These are phyloP conservation scores for Veloboletus limbatus DNA, from an alignment of 1,284 basidiomycete species.

Conservation along the genomic window DNA sequence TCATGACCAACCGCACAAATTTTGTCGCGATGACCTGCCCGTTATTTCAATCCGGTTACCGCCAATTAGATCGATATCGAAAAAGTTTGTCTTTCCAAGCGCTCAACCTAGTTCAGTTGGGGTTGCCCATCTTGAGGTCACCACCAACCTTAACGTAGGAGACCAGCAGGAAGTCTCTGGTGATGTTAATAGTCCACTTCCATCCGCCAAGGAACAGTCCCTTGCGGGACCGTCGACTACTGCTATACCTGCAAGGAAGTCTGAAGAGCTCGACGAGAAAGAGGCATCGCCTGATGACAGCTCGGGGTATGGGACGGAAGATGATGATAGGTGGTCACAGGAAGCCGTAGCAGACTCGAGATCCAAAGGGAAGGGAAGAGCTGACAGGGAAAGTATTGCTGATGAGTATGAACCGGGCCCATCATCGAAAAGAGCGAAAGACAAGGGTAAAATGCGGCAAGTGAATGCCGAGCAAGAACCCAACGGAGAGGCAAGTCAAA, in stretches of 20 bases:
- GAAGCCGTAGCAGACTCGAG: slow-evolving; percentile 20
- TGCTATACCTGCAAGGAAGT: neutral
- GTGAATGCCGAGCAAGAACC: slow-evolving; percentile 9
- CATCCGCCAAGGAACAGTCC: slow-evolving; percentile 3
- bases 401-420: slow-evolving; percentile 13
- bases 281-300: slow-evolving; percentile 1
- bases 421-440: slow-evolving; percentile 11
- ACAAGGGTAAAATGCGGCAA: slow-evolving; percentile 28
- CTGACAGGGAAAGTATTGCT: slow-evolving; percentile 10
- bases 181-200: neutral
- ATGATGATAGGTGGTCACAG: slow-evolving; percentile 25
- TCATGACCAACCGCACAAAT: slow-evolving; percentile 5
- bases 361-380: slow-evolving; percentile 28
- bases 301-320: slow-evolving; percentile 18
- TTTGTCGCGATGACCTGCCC: slow-evolving; percentile 24
- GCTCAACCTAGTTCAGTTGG: slow-evolving; percentile 5
- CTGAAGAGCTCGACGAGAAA: neutral
- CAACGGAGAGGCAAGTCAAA: slow-evolving; percentile 7
- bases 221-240: slow-evolving; percentile 6
- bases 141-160: neutral
- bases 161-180: neutral
- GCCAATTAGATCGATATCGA: slow-evolving; percentile 32
- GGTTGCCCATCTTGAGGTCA: neutral
- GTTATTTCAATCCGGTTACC: slow-evolving; percentile 27
- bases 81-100: slow-evolving; percentile 34